Evolutionary conservation across 768 basidiomycete species (phyloP).

Genomic region (Podaxis mareebaensis): DNA sequence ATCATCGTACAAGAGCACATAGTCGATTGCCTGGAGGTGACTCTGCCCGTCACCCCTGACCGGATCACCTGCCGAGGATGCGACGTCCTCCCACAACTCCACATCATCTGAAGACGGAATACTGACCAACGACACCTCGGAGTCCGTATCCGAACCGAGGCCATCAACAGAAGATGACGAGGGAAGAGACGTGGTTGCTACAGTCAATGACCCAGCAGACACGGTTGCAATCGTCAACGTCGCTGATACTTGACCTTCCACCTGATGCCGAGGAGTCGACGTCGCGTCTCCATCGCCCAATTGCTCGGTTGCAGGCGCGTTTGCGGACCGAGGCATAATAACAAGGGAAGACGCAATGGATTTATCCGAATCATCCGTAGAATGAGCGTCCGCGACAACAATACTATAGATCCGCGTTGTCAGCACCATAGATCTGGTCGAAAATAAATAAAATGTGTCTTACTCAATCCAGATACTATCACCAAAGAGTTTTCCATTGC

Average conservation of each 20-base stretch:
- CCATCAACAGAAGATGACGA: constrained; percentile 21
- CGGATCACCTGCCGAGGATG: constrained; percentile 31
- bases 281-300: constrained; percentile 1
- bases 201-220: constrained; percentile 20
- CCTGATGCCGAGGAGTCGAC: constrained; percentile 21
- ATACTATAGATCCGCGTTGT: constrained; percentile 43
- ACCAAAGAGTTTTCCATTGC: constrained; percentile 62
- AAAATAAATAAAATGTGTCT: constrained; percentile 26
- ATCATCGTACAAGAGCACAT: constrained; percentile 74
- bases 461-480: constrained; percentile 81
- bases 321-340: constrained; percentile 52
- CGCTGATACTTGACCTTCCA: constrained; percentile 25
- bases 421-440: neutral
- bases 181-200: constrained; percentile 19
- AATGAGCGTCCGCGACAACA: constrained; percentile 58
- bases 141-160: constrained; percentile 25
- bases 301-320: constrained; percentile 21
- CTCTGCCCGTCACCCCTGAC: constrained; percentile 16
- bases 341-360: constrained; percentile 69
- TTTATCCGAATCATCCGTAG: constrained; percentile 36
- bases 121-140: constrained; percentile 61
- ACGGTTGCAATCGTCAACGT: constrained; percentile 12
- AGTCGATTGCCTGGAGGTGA: constrained; percentile 46
- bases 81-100: constrained; percentile 61
- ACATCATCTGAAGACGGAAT: constrained; percentile 56